Conservation (phyloP, 2,329 filamentous ascomycete species). For the Rasamsonia emersonii region DNA sequence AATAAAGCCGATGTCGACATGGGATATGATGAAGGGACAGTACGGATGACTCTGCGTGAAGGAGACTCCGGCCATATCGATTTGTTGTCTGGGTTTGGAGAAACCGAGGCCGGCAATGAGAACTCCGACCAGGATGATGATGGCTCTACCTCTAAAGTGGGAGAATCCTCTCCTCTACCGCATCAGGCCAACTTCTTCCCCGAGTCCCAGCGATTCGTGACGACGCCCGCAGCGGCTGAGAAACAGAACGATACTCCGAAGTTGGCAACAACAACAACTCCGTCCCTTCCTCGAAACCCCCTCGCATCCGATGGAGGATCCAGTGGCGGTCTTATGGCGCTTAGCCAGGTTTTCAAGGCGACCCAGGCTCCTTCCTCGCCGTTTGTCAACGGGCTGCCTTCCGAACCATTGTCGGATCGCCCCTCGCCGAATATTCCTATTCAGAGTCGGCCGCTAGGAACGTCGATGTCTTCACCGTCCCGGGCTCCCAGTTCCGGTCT, state of each 20-base stretch:
- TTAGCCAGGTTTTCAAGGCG: constrained; percentile 41
- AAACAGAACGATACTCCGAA: constrained; percentile 25
- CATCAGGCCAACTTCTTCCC: constrained; percentile 34
- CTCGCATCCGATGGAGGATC: constrained; percentile 28
- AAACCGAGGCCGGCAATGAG: constrained; percentile 13
- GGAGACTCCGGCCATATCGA: constrained; percentile 38
- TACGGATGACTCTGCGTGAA: constrained; percentile 28
- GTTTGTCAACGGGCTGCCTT: constrained; percentile 24
- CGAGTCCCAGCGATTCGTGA: constrained; percentile 38
- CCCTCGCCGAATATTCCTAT: constrained; percentile 42
- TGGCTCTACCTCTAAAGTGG: constrained; percentile 22
- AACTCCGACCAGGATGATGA: constrained; percentile 44
- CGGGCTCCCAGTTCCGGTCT: constrained; percentile 23
- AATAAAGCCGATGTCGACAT: constrained; percentile 12
- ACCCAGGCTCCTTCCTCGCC: constrained; percentile 42
- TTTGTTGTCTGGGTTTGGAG: constrained; percentile 30
- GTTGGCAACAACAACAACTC: constrained; percentile 23
- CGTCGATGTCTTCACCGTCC: constrained; percentile 30
- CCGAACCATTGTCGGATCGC: constrained; percentile 36
- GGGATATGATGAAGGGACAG: constrained; percentile 23
- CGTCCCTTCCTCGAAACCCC: constrained; percentile 35
- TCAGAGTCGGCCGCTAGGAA: constrained; percentile 26
- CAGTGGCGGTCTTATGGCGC: constrained; percentile 32
- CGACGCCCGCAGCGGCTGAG: constrained; percentile 31
- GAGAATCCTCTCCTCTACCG: constrained; percentile 29